Conservation (phyloP, 1,284 basidiomycete genomes). For the Pholiota adiposa region DNA sequence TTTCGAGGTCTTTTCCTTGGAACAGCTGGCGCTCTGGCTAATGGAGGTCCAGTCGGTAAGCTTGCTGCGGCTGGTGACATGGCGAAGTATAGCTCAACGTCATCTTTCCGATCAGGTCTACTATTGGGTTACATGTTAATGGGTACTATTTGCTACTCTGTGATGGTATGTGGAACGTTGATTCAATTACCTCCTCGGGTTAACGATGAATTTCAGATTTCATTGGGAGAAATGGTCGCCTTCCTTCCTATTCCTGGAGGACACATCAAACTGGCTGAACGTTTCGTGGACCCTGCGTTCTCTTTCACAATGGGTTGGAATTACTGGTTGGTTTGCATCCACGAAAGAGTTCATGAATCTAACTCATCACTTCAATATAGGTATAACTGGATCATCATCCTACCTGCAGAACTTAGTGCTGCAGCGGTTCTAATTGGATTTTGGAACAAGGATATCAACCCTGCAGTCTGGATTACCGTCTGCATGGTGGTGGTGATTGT, state of each 20-base stretch:
- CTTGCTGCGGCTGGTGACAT: neutral
- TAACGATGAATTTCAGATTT: constrained; percentile 27
- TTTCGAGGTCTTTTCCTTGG: constrained; percentile 62
- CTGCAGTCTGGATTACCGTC: constrained; percentile 78
- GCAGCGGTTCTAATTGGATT: constrained; percentile 79
- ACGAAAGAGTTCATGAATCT: neutral
- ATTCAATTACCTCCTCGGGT: neutral
- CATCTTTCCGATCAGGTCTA: constrained; percentile 45
- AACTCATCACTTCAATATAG: constrained; percentile 19
- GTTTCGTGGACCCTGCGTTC: constrained; percentile 81
- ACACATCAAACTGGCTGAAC: constrained; percentile 80
- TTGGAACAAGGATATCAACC: constrained; percentile 67
- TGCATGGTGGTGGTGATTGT: constrained; percentile 71
- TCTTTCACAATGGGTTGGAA: constrained; percentile 87
- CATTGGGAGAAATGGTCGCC: constrained; percentile 59
- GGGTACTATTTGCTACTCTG: constrained; percentile 66
- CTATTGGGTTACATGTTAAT: constrained; percentile 65
- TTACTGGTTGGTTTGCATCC: constrained; percentile 56
- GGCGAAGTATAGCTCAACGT: neutral
- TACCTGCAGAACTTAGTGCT: constrained; percentile 82
- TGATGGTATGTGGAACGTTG: constrained; percentile 47
- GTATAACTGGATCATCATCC: constrained; percentile 71
- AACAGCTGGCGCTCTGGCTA: constrained; percentile 57
- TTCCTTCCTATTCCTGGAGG: constrained; percentile 75
- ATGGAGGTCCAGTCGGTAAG: constrained; percentile 61